Conservation (phyloP, 169 alveolate genomes). For the Condylostoma magnum region DNA sequence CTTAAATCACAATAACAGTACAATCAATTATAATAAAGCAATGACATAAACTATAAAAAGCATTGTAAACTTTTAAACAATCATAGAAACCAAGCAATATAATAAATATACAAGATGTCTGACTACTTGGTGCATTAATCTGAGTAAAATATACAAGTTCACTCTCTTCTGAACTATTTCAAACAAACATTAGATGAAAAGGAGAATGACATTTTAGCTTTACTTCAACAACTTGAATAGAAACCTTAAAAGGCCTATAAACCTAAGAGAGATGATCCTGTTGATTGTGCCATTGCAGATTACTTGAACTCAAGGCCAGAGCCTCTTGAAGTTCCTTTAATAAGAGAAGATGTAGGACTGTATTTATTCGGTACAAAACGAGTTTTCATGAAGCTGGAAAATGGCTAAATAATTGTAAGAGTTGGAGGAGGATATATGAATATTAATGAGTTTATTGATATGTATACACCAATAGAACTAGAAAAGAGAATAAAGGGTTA, state of each 20-base stretch:
- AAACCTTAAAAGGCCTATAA: constrained; percentile 12
- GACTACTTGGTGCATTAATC: no score
- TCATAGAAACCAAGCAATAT: no score
- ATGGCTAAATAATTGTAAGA: constrained; percentile 43
- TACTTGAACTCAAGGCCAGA: constrained; percentile 39
- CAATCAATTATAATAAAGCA: no score
- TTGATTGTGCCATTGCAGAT: constrained; percentile 49
- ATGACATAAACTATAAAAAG: no score
- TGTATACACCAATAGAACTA: constrained; percentile 48
- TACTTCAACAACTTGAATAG: no score
- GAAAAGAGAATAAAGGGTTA: constrained; percentile 25
- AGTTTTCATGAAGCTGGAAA: constrained; percentile 49
- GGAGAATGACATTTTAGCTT: no score
- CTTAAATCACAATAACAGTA: no score
- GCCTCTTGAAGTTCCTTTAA: constrained; percentile 28
- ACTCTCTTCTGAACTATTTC: no score
- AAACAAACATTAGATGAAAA: no score
- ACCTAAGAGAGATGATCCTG: constrained; percentile 50
- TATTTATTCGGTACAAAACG: constrained; percentile 45
- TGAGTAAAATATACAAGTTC: no score
- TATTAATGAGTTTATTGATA: constrained; percentile 51
- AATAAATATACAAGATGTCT: no score
- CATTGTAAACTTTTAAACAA: no score
- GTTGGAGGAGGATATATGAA: constrained; percentile 60
- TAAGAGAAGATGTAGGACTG: constrained; percentile 51